Percentiles rank a stretch among this genome's conserved stretches.
Evolutionary conservation across 169 alveolate genomes (phyloP).

Genomic region (Plasmodium falciparum): DNA sequence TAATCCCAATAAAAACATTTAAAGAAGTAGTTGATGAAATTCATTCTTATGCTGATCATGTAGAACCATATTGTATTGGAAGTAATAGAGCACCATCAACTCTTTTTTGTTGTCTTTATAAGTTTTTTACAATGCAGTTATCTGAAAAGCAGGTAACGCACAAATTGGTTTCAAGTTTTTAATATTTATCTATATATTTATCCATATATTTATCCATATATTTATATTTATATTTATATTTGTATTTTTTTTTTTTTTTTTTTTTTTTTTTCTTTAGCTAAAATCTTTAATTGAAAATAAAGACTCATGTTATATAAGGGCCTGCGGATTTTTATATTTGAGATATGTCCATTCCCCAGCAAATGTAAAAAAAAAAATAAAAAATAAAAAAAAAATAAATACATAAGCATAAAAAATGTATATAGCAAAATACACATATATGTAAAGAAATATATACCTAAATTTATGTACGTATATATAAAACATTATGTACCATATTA

Average conservation of each 20-base stretch:
- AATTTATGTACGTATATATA: neutral
- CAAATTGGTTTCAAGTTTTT: too few relatives aligned
- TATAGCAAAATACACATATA: slow-evolving; percentile 1
- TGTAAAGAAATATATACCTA: neutral
- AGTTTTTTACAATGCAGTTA: slow-evolving; percentile 80
- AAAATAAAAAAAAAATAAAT: neutral
- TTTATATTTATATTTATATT: too few relatives aligned
- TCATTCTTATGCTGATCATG: slow-evolving; percentile 84
- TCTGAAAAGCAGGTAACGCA: slow-evolving; percentile 82
- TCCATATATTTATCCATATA: too few relatives aligned
- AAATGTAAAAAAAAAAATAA: slow-evolving; percentile 27
- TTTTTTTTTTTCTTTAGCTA: slow-evolving; percentile 6
- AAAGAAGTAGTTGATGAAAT: slow-evolving; percentile 81
- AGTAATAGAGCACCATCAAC: slow-evolving; percentile 87
- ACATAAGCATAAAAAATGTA: neutral
- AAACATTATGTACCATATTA: neutral
- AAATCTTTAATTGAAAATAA: slow-evolving; percentile 31
- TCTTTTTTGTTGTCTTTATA: slow-evolving; percentile 85
- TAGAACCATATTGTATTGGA: slow-evolving; percentile 85
- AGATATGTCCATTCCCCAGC: slow-evolving; percentile 68
- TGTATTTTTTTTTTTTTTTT: too few relatives aligned
- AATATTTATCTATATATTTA: too few relatives aligned
- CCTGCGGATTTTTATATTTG: slow-evolving; percentile 61
- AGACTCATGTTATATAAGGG: slow-evolving; percentile 63
- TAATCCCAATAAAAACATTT: slow-evolving; percentile 77